A percentile compares a stretch with the other conserved stretches of the same genome.
Evolutionary conservation across 352 stramenopile genomes (phyloP).

Genomic region (Peronospora farinosa): DNA sequence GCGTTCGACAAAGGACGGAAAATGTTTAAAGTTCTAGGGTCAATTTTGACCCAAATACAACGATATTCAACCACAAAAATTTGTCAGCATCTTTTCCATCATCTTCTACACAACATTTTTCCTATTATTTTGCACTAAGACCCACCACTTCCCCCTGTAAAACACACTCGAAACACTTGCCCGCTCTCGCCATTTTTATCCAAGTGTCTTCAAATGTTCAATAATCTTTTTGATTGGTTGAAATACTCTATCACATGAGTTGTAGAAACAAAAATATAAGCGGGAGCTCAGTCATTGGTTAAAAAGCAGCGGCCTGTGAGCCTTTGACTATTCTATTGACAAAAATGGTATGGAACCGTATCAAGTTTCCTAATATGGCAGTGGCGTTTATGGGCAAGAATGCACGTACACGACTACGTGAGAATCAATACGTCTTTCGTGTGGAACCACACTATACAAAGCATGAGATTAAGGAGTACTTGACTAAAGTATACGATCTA

Average conservation of each 20-base stretch:
- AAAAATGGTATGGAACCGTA: conserved; percentile 81
- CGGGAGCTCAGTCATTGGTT: conserved; percentile 19
- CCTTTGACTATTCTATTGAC: not conserved
- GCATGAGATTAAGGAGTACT: conserved; percentile 96
- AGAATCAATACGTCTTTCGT: conserved; percentile 89
- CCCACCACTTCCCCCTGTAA: conserved; percentile 77
- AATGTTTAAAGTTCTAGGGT: conserved; percentile 73
- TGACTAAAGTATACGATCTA: conserved; percentile 94
- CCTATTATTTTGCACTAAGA: not conserved
- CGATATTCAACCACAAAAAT: not conserved
- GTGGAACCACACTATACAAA: conserved; percentile 95
- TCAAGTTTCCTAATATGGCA: conserved; percentile 86
- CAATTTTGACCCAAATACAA: not conserved
- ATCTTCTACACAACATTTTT: not conserved
- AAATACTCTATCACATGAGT: conserved; percentile 9
- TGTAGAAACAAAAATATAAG: not conserved
- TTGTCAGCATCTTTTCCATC: not conserved
- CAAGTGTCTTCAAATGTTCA: not conserved
- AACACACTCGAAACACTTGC: conserved; percentile 80
- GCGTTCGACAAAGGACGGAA: conserved; percentile 74
- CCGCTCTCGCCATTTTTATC: conserved; percentile 46
- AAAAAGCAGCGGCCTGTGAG: conserved; percentile 22
- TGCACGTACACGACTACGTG: conserved; percentile 56
- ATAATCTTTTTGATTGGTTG: conserved; percentile 18
- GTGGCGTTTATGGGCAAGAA: conserved; percentile 86